Evolutionary conservation across 78 protist genomes (phyloP).

Genomic region (Dictyostelium intermedium): DNA sequence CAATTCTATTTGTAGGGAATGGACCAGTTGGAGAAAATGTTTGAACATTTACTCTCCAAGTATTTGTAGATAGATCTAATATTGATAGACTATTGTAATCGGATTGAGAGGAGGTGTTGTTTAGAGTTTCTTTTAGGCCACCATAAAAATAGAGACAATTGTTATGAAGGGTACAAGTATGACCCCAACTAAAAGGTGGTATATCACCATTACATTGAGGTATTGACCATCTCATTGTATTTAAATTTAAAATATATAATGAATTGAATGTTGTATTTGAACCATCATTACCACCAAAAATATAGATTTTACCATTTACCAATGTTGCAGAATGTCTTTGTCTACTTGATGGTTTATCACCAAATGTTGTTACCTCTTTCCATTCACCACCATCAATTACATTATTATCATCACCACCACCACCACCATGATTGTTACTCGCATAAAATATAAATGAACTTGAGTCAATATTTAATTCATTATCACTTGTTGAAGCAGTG

Average conservation of each 20-base stretch:
- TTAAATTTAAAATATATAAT: conserved; percentile 17
- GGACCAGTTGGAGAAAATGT: not conserved
- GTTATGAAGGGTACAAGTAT: not conserved
- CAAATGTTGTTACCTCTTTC: conserved; percentile 17
- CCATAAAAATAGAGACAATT: conserved; percentile 40
- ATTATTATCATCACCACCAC: conserved; percentile 2
- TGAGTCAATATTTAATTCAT: not conserved
- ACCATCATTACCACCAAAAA: conserved; percentile 56
- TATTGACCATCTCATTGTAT: conserved; percentile 53
- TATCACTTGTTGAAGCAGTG: not conserved
- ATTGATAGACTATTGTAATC: not conserved
- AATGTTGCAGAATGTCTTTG: conserved; percentile 36
- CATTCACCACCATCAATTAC: not conserved
- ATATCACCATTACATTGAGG: conserved; percentile 43
- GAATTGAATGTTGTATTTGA: conserved; percentile 6
- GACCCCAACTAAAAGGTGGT: conserved; percentile 65
- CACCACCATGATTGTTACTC: too few relatives aligned
- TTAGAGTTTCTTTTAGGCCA: not conserved
- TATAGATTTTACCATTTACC: conserved; percentile 19
- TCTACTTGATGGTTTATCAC: conserved; percentile 24
- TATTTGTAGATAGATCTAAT: conserved; percentile 20
- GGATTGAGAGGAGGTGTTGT: not conserved
- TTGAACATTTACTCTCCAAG: conserved; percentile 41
- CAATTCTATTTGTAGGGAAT: not conserved
- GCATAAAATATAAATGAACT: not conserved